Conservation (phyloP, 1,139 yeast genomes). For the Geotrichum histeridarum region DNA sequence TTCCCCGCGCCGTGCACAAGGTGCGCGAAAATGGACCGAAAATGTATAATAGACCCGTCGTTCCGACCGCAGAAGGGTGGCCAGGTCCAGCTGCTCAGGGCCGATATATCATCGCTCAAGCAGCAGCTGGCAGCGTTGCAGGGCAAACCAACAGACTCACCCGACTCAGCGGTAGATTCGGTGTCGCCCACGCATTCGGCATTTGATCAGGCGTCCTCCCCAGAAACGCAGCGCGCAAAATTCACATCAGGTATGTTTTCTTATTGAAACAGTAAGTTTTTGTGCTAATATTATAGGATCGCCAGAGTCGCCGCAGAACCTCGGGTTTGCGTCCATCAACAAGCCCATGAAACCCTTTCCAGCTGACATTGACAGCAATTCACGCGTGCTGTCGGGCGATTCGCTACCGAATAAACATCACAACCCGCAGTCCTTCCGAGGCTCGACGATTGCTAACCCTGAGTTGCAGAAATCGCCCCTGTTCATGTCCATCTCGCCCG, state of each 20-base stretch:
- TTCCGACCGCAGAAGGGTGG: constrained; percentile 89
- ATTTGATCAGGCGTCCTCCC: neutral
- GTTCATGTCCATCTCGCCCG: neutral
- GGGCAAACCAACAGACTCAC: constrained; percentile 30
- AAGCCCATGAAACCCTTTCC: neutral
- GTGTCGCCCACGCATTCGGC: neutral
- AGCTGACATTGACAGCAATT: constrained; percentile 11
- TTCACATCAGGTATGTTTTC: neutral
- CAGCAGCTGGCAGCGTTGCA: constrained; percentile 72
- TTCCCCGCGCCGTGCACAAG: constrained; percentile 82
- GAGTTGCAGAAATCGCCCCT: neutral
- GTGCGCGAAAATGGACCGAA: constrained; percentile 71
- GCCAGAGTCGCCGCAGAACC: neutral
- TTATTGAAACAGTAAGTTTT: too few relatives aligned
- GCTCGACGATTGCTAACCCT: neutral
- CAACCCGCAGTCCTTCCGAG: neutral
- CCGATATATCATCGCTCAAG: constrained; percentile 77
- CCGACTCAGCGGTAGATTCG: constrained; percentile 6
- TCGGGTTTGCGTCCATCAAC: neutral
- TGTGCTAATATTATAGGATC: neutral
- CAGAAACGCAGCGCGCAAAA: neutral
- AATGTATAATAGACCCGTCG: constrained; percentile 85
- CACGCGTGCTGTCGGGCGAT: constrained; percentile 13
- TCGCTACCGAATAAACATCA: constrained; percentile 12
- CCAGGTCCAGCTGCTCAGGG: constrained; percentile 75